These are phyloP conservation scores for Fraxinus albicans DNA, from an alignment of 305 asterid genomes.

Conservation along the genomic window DNA sequence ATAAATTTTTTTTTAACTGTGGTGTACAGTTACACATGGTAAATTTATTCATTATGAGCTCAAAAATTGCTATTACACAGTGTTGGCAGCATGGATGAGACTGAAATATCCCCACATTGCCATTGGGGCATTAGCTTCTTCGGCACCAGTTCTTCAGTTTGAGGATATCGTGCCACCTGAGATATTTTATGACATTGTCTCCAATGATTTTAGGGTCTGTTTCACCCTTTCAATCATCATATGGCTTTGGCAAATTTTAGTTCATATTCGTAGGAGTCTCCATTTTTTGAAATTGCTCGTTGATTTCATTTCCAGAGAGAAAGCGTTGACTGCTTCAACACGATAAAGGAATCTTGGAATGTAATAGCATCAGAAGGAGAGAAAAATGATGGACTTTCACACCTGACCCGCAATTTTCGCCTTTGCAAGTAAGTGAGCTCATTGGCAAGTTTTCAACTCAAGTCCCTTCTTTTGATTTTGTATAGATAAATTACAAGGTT, in stretches of 20 bases:
- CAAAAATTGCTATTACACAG: slow-evolving; percentile 34
- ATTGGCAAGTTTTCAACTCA: slow-evolving; percentile 2
- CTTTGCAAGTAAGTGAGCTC: slow-evolving; percentile 60
- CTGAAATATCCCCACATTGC: slow-evolving; percentile 91
- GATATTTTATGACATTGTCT: slow-evolving; percentile 73
- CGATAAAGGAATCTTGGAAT: slow-evolving; percentile 82
- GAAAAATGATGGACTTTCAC: slow-evolving; percentile 57
- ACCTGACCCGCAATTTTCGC: slow-evolving; percentile 55
- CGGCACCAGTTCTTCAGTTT: slow-evolving; percentile 86
- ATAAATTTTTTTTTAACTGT: neutral
- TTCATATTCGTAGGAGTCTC: slow-evolving; percentile 4
- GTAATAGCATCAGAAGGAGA: slow-evolving; percentile 52
- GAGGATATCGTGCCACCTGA: slow-evolving; percentile 78
- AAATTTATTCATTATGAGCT: neutral
- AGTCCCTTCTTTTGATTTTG: neutral
- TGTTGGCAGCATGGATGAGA: slow-evolving; percentile 98
- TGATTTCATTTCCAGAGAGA: slow-evolving; percentile 51
- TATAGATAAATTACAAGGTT: neutral
- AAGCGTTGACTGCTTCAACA: slow-evolving; percentile 68
- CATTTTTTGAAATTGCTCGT: slow-evolving; percentile 1
- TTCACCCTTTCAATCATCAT: neutral
- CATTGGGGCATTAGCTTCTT: slow-evolving; percentile 84
- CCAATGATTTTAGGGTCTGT: slow-evolving; percentile 73
- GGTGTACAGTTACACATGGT: neutral
- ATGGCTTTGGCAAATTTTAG: neutral